A percentile compares a stretch with the other conserved stretches of the same genome.
phyloP scores from a whole-genome alignment of 495 filamentous ascomycete species.

The Penicillium manginii region DNA sequence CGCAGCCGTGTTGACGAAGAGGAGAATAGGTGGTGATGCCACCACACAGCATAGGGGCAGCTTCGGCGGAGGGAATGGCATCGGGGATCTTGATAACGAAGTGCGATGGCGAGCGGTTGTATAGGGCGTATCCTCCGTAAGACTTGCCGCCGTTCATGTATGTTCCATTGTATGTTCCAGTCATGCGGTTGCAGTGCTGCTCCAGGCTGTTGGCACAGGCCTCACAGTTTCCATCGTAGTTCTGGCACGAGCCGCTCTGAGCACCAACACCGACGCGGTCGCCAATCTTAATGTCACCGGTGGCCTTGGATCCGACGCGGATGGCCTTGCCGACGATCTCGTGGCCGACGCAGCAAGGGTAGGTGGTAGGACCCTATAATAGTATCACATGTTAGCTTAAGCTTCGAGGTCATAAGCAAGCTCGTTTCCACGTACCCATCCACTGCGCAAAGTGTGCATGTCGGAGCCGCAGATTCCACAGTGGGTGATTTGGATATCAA shows the following conservation, averaged over 20 bases:
- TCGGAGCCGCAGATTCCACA: conserved; percentile 60
- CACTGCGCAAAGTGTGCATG: conserved; percentile 72
- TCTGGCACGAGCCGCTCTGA: conserved; percentile 72
- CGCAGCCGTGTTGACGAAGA: conserved; percentile 70
- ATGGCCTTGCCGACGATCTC: conserved; percentile 82
- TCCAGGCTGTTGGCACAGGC: conserved; percentile 66
- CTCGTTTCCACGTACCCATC: conserved; percentile 56
- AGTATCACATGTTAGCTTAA: neutral
- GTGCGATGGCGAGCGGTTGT: conserved; percentile 70
- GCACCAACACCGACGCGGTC: conserved; percentile 90
- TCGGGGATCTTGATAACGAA: conserved; percentile 85
- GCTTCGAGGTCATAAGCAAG: neutral
- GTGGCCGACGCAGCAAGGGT: conserved; percentile 81
- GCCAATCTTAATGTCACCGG: conserved; percentile 67
- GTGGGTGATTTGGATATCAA: conserved; percentile 55
- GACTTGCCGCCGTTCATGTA: conserved; percentile 60
- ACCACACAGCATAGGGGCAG: conserved; percentile 85
- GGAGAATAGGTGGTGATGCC: conserved; percentile 81
- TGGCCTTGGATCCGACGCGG: conserved; percentile 69
- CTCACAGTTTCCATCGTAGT: conserved; percentile 61
- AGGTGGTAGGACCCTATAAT: conserved; percentile 54
- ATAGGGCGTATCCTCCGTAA: conserved; percentile 72
- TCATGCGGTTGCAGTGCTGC: conserved; percentile 67
- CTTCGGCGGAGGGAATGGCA: conserved; percentile 55
- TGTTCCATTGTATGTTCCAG: conserved; percentile 48